Conservation (phyloP, 352 stramenopile species). For the Globisporangium ultimum region DNA sequence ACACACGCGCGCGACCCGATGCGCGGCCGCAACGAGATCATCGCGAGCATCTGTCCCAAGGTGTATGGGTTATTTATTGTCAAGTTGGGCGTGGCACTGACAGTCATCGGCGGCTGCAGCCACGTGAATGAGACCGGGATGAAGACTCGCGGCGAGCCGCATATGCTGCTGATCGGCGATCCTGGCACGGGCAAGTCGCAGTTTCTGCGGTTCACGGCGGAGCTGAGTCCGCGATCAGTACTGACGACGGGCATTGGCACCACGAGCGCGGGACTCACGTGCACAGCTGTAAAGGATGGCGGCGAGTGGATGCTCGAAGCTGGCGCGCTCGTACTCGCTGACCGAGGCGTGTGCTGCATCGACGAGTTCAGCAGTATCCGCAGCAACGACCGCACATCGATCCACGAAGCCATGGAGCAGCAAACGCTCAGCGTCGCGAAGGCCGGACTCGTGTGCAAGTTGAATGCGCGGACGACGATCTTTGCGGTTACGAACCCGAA, state of each 20-base stretch:
- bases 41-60: constrained; percentile 92
- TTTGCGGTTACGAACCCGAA: constrained; percentile 96
- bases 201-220: constrained; percentile 95
- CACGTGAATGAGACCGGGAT: constrained; percentile 65
- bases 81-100: constrained; percentile 92
- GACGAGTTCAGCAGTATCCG: constrained; percentile 97
- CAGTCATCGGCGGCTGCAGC: constrained; percentile 89
- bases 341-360: constrained; percentile 94
- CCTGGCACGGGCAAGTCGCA: constrained; percentile 91
- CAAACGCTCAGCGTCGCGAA: constrained; percentile 97
- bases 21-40: constrained; percentile 86
- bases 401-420: constrained; percentile 98
- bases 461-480: constrained; percentile 94
- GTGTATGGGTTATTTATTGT: constrained; percentile 93
- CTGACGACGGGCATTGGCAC: constrained; percentile 96
- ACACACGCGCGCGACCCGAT: constrained; percentile 44
- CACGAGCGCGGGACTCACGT: constrained; percentile 95
- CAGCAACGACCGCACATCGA: constrained; percentile 90
- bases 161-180: constrained; percentile 85
- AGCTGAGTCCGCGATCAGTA: constrained; percentile 92
- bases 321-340: constrained; percentile 91
- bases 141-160: constrained; percentile 79
- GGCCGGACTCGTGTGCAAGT: constrained; percentile 95
- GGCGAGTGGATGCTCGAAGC: constrained; percentile 96
- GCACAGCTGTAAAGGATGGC: constrained; percentile 94